These are phyloP conservation scores for Senna tora DNA, from an alignment of 306 rosid species.

Conservation along the genomic window DNA sequence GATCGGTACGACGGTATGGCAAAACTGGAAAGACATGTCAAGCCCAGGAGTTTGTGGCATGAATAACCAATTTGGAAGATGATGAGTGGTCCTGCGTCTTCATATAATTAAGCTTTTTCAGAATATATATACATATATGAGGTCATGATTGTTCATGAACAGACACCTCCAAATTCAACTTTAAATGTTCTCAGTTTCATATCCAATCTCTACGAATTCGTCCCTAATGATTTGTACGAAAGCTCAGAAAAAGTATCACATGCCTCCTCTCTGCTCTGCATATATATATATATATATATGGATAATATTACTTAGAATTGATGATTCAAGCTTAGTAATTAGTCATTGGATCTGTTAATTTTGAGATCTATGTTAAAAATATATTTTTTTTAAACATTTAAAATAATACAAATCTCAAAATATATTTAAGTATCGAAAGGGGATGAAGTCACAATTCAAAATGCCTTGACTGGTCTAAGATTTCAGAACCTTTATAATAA, in stretches of 20 bases:
- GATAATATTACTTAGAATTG: too few species aligned
- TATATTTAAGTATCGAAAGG: too few species aligned
- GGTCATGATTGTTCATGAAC: slow-evolving; percentile 15
- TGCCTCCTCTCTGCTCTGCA: slow-evolving; percentile 23
- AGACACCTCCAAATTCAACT: slow-evolving; percentile 38
- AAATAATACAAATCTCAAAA: too few species aligned
- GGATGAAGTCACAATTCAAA: slow-evolving; percentile 26
- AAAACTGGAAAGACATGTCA: slow-evolving; percentile 49
- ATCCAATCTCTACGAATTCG: slow-evolving; percentile 20
- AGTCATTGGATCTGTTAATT: too few species aligned
- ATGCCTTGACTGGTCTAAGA: slow-evolving; percentile 40
- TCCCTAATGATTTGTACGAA: slow-evolving; percentile 32
- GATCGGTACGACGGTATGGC: too few species aligned
- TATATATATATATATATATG: too few species aligned
- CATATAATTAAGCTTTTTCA: slow-evolving; percentile 33
- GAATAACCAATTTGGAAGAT: slow-evolving; percentile 42
- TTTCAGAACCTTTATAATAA: slow-evolving; percentile 18
- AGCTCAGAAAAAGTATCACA: slow-evolving; percentile 35
- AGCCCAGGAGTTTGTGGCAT: slow-evolving; percentile 39
- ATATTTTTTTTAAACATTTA: too few species aligned
- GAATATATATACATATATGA: neutral
- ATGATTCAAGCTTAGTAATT: too few species aligned
- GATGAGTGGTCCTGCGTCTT: slow-evolving; percentile 59
- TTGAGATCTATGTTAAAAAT: too few species aligned
- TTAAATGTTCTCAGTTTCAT: slow-evolving; percentile 37